Conservation (phyloP, 257 asterid genomes). For the Primulina tabacum region DNA sequence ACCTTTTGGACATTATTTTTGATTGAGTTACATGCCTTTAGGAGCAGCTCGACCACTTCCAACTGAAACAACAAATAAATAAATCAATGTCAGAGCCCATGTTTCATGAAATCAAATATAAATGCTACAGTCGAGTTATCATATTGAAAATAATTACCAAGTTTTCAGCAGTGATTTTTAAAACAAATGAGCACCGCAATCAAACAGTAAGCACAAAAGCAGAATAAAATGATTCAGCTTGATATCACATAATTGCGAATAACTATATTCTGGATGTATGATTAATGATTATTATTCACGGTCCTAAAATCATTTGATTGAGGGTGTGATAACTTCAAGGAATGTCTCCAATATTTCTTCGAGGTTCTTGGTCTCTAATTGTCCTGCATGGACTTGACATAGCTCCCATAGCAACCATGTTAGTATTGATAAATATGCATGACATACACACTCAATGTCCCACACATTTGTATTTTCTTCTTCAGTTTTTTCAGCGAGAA, state of each 20-base stretch:
- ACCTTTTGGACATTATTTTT: slow-evolving; percentile 62
- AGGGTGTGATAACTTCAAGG: background rate
- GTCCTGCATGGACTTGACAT: background rate
- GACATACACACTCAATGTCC: background rate
- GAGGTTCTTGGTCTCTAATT: background rate
- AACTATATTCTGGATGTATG: slow-evolving; percentile 1
- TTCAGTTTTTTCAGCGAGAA: background rate
- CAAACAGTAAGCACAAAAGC: background rate
- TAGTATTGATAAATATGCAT: background rate
- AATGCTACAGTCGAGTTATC: background rate
- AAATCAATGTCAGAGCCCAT: slow-evolving; percentile 1
- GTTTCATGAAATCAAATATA: background rate
- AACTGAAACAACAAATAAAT: slow-evolving; percentile 48
- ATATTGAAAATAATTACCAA: background rate
- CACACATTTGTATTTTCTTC: background rate
- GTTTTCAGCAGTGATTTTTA: slow-evolving; percentile 12
- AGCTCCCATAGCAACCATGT: background rate
- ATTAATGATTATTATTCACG: background rate
- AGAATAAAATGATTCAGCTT: background rate
- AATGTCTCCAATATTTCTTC: background rate
- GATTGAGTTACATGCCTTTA: slow-evolving; percentile 69
- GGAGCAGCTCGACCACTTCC: slow-evolving; percentile 70
- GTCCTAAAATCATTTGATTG: background rate
- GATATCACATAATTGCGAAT: background rate
- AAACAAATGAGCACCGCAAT: background rate